phyloP scores from a whole-genome alignment of 768 basidiomycete species.

The Boletus vermiculosoides region DNA sequence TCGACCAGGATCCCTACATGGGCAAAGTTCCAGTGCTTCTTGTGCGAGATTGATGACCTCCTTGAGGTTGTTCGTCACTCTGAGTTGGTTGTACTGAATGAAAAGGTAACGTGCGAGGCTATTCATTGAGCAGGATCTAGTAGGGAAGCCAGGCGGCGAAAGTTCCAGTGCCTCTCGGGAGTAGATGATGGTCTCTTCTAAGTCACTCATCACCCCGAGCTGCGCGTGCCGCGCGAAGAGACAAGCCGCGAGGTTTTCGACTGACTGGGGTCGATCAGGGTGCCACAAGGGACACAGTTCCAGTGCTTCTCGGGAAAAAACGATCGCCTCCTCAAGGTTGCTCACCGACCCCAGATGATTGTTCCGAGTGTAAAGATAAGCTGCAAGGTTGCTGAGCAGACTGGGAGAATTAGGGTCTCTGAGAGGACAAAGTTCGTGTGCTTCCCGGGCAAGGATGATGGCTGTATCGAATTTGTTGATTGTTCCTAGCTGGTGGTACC shows the following conservation, averaged over 20 bases:
- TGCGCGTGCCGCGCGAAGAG: background rate
- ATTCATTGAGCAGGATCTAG: background rate
- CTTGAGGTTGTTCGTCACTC: background rate
- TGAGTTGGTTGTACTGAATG: background rate
- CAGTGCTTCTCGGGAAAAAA: background rate
- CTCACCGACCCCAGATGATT: background rate
- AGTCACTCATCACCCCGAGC: background rate
- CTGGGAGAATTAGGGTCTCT: background rate
- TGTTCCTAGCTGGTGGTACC: background rate
- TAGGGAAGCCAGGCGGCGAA: background rate
- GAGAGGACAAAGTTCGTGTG: background rate
- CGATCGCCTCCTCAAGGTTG: background rate
- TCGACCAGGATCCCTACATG: background rate
- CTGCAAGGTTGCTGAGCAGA: background rate
- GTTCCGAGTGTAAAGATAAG: background rate
- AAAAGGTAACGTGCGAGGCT: background rate
- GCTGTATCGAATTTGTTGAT: background rate
- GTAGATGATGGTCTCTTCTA: background rate
- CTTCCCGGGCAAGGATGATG: background rate
- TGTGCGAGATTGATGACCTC: background rate
- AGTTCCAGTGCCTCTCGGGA: background rate
- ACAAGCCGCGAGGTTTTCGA: background rate
- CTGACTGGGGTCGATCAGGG: background rate
- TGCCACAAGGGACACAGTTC: background rate
- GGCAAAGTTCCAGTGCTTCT: background rate